A percentile compares a stretch with the other conserved stretches of the same genome.
phyloP scores from a whole-genome alignment of 805 yeast species.

The Myxozyma geophila region DNA sequence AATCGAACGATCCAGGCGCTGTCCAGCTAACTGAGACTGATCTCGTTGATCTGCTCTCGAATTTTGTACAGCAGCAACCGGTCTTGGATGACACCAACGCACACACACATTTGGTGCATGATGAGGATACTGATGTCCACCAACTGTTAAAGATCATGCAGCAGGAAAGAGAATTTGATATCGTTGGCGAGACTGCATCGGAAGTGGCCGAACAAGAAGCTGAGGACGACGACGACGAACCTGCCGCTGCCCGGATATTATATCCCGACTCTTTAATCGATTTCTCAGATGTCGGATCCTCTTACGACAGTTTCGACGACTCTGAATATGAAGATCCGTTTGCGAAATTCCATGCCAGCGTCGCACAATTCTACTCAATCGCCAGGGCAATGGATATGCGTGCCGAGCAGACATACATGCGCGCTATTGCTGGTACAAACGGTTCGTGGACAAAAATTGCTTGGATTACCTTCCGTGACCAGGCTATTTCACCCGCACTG shows the following conservation, averaged over 20 bases:
- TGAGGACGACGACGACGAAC: background rate
- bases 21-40: constrained; percentile 17
- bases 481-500: constrained; percentile 30
- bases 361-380: constrained; percentile 9
- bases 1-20: background rate
- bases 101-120: background rate
- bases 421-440: constrained; percentile 24
- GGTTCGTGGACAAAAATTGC: constrained; percentile 23
- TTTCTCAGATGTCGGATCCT: constrained; percentile 8
- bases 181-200: background rate
- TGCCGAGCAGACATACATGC: constrained; percentile 25
- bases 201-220: background rate
- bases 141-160: background rate
- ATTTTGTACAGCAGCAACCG: constrained; percentile 4
- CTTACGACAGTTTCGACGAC: background rate
- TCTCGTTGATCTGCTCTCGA: constrained; percentile 10
- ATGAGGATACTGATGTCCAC: constrained; percentile 6
- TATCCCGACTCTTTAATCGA: constrained; percentile 15
- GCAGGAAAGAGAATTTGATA: background rate
- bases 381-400: constrained; percentile 31
- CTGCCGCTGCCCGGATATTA: background rate
- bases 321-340: background rate
- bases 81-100: background rate
- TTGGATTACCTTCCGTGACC: constrained; percentile 34
- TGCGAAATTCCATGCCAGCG: constrained; percentile 9